Evolutionary conservation across 2,329 filamentous ascomycete species (phyloP), one percentile per base, ranked within the genome.

Genomic region (Monosporascus sp.): DNA sequence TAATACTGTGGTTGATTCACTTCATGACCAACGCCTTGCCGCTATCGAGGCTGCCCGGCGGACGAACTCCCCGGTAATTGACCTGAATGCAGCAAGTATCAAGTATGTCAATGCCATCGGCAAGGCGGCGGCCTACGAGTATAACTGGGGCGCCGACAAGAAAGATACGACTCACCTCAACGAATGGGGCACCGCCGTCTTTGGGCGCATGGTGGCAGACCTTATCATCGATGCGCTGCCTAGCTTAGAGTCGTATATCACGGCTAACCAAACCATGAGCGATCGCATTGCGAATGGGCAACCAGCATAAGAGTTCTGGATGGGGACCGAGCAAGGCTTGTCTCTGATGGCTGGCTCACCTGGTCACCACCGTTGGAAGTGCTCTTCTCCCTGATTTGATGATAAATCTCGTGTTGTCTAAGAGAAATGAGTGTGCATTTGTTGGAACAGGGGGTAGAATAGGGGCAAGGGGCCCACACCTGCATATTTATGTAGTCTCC

Each of bases 151-250:
- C 20, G 62, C 60, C 5, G 56, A 69, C 2, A 67, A 63, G 45
- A 52, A 45, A 4, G 83, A 86, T 60, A 67, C 69, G 47, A 85
- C 82, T 2, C 83, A 86, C 66, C 59, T 85, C 31, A 84, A 83
- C 60, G 61, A 64, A 2, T 68, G 71, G 53, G 82, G 82, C 0
- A 75, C 72, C 27, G 68, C 74, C 1, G 79, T 85, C 0, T 85
- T 85, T 67, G 76, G 79, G 0, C 73, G 80, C 38, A 72, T 85
- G 63, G 78, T 84, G 20, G 76, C 75, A 2, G 78, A 82, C 54
- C 65, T 85, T 4, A 59, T 79, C 22, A 56, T 77, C 14, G 56
- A 58, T 43, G 65, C 59, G 43, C 49, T 59, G 9, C 49, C 57
- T 0, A 60, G 59, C 1, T 51, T 72, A 18, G 49, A 51, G 1